Evolutionary conservation across 345 rosid species (phyloP).

Genomic region (Garcia nutans): DNA sequence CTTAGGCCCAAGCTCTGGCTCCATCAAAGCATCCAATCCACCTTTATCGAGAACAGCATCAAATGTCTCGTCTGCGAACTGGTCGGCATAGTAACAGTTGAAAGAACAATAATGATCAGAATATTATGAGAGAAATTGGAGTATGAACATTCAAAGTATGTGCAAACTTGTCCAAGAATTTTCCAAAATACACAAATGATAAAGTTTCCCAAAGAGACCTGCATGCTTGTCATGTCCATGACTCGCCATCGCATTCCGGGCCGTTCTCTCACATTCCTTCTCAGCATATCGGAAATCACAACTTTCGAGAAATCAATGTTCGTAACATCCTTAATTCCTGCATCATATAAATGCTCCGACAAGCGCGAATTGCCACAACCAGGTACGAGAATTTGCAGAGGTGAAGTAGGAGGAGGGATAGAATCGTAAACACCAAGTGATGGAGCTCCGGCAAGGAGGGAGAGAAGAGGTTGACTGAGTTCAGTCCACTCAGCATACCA

Average conservation of each 20-base stretch:
- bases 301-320: slow-evolving; percentile 89
- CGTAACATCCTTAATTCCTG: slow-evolving; percentile 65
- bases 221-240: slow-evolving; percentile 86
- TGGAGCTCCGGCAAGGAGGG: slow-evolving; percentile 39
- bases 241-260: slow-evolving; percentile 87
- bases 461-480: slow-evolving; percentile 56
- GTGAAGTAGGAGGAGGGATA: slow-evolving; percentile 26
- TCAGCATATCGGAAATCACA: slow-evolving; percentile 85
- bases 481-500: slow-evolving; percentile 99
- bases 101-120: too few species aligned
- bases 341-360: slow-evolving; percentile 81
- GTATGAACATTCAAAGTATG: background rate
- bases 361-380: slow-evolving; percentile 89
- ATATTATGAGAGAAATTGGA: background rate
- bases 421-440: background rate
- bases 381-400: slow-evolving; percentile 69
- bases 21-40: slow-evolving; percentile 98
- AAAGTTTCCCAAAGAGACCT: slow-evolving; percentile 35
- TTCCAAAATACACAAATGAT: background rate
- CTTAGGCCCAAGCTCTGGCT: slow-evolving; percentile 73
- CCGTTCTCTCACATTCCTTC: slow-evolving; percentile 70
- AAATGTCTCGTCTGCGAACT: slow-evolving; percentile 61
- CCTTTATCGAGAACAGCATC: slow-evolving; percentile 86
- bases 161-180: background rate
- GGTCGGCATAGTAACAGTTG: slow-evolving; percentile 9